A percentile compares a stretch with the other conserved stretches of the same genome.
phyloP scores from a whole-genome alignment of 805 yeast species.

The Limtongozyma cylindracea region DNA sequence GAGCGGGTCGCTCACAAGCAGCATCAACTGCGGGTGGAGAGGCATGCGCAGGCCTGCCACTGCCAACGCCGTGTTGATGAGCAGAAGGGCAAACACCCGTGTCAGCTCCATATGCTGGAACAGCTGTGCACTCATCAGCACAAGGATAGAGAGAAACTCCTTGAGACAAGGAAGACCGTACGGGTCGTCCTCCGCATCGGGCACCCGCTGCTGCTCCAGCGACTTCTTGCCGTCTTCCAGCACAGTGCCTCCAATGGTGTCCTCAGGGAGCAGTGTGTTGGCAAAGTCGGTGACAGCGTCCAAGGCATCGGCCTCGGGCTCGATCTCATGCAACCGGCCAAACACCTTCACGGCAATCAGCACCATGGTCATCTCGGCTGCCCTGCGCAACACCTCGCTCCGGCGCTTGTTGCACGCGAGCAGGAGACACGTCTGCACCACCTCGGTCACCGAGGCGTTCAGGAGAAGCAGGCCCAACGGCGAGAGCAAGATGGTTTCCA shows the following conservation, averaged over 20 bases:
- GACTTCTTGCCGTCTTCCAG: no score
- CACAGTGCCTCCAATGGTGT: constrained; percentile 24
- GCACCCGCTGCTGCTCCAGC: no score
- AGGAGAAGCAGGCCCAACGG: constrained; percentile 39
- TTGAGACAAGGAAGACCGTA: constrained; percentile 56
- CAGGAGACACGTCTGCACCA: constrained; percentile 73
- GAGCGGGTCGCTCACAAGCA: constrained; percentile 52
- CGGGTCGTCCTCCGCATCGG: constrained; percentile 8
- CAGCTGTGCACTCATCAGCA: constrained; percentile 61
- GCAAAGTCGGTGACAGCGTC: constrained; percentile 22
- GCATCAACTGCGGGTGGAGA: constrained; percentile 36
- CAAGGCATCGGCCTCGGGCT: constrained; percentile 12
- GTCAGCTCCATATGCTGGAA: constrained; percentile 73
- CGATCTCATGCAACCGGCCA: constrained; percentile 26
- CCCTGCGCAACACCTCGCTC: constrained; percentile 67
- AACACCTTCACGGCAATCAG: constrained; percentile 48
- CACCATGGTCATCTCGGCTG: constrained; percentile 67
- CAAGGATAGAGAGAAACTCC: constrained; percentile 50
- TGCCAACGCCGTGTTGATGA: constrained; percentile 61
- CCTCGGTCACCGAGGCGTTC: constrained; percentile 68
- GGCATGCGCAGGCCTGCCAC: constrained; percentile 42
- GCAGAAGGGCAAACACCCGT: constrained; percentile 55
- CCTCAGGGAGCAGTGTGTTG: constrained; percentile 26
- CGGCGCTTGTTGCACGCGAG: constrained; percentile 83
- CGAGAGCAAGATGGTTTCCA: constrained; percentile 43